Conservation (phyloP, 331 rosid species). For the Saraca asoca region DNA sequence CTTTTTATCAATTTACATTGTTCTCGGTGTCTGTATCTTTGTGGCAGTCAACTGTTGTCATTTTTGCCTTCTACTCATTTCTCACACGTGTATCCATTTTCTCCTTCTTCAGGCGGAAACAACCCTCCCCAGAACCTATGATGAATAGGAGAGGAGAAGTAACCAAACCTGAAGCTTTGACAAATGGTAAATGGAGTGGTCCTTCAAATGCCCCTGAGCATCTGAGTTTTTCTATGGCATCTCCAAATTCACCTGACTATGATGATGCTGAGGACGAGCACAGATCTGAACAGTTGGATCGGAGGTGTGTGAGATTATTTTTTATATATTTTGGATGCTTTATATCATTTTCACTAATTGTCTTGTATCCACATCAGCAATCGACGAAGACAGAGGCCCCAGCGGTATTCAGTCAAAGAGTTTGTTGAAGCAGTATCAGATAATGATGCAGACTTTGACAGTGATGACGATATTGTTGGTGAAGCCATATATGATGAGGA, state of each 20-base stretch:
- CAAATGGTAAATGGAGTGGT: constrained; percentile 79
- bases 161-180: constrained; percentile 63
- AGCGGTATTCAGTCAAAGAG: constrained; percentile 82
- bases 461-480: constrained; percentile 97
- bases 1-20: constrained; percentile 19
- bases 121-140: constrained; percentile 76
- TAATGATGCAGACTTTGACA: constrained; percentile 75
- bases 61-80: constrained; percentile 17
- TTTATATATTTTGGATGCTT: constrained; percentile 11
- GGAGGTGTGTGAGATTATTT: constrained; percentile 52
- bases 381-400: constrained; percentile 83
- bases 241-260: constrained; percentile 72
- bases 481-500: constrained; percentile 96
- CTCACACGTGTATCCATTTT: constrained; percentile 20
- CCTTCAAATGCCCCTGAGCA: constrained; percentile 55
- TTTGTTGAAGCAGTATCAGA: constrained; percentile 77
- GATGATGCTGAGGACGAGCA: constrained; percentile 64
- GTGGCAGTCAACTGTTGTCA: neutral
- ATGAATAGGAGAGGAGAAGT: constrained; percentile 57
- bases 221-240: constrained; percentile 59
- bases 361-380: constrained; percentile 50
- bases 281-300: constrained; percentile 59
- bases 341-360: constrained; percentile 25
- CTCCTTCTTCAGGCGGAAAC: constrained; percentile 56
- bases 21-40: neutral